phyloP scores from a whole-genome alignment of 371 early-diverging fungal species.

The Phascolomyces articulosus region DNA sequence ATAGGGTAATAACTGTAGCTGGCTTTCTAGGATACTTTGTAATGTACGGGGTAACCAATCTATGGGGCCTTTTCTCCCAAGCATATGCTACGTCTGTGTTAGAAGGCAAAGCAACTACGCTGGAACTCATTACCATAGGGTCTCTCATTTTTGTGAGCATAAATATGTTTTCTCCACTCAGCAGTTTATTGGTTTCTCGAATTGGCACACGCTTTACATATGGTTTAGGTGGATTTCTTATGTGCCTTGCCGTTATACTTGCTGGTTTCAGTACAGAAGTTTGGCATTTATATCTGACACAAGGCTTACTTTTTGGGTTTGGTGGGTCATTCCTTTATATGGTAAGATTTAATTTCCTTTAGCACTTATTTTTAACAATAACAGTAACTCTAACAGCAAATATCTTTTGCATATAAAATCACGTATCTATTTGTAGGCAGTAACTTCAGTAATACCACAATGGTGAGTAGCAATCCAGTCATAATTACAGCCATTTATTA shows the following conservation, averaged over 20 bases:
- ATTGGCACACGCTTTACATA: constrained; percentile 45
- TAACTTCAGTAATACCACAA: no score
- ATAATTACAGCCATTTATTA: no score
- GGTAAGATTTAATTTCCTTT: constrained; percentile 33
- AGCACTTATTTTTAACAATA: no score
- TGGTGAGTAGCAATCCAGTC: no score
- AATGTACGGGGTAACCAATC: constrained; percentile 38
- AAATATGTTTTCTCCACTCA: constrained; percentile 46
- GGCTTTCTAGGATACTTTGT: constrained; percentile 39
- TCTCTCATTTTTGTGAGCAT: constrained; percentile 43
- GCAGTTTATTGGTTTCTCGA: constrained; percentile 35
- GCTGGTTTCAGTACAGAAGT: constrained; percentile 48
- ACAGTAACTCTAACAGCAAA: no score
- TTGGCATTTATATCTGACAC: constrained; percentile 63
- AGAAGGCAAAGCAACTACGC: constrained; percentile 37
- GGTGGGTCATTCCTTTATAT: constrained; percentile 44
- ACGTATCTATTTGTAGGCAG: background rate
- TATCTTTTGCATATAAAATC: no score
- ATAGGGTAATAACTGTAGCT: constrained; percentile 37
- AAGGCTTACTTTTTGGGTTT: constrained; percentile 54
- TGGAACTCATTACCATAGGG: constrained; percentile 55
- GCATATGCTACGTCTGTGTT: constrained; percentile 32
- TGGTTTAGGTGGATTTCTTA: constrained; percentile 43
- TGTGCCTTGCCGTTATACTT: constrained; percentile 50
- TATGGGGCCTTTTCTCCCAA: constrained; percentile 49